A percentile compares a stretch with the other conserved stretches of the same genome.
Evolutionary conservation across 2,329 filamentous ascomycete genomes (phyloP).

Genomic region (Aureobasidium sp.): DNA sequence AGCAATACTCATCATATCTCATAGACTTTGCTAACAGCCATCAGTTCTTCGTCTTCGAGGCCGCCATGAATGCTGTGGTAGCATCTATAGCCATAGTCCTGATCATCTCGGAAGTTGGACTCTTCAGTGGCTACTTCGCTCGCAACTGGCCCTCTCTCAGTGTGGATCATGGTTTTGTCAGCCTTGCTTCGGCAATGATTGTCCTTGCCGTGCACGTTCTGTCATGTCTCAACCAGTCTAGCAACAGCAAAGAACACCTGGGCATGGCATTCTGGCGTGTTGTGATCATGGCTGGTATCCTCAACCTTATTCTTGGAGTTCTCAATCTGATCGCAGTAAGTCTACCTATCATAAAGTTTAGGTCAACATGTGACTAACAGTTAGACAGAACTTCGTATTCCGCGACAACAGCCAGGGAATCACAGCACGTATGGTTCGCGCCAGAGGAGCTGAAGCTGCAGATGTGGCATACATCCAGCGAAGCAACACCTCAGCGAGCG

Average conservation of each 20-base stretch:
- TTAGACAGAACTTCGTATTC: slow-evolving; percentile 60
- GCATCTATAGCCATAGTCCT: slow-evolving; percentile 61
- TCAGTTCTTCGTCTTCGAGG: slow-evolving; percentile 75
- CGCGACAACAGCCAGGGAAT: slow-evolving; percentile 59
- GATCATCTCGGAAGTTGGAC: slow-evolving; percentile 60
- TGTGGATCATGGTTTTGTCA: slow-evolving; percentile 65
- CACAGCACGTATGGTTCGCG: slow-evolving; percentile 72
- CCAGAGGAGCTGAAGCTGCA: slow-evolving; percentile 53
- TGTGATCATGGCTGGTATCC: slow-evolving; percentile 65
- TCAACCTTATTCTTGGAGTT: slow-evolving; percentile 56
- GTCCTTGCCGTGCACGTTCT: slow-evolving; percentile 71
- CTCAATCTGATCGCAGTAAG: slow-evolving; percentile 56
- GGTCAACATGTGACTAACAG: not conserved
- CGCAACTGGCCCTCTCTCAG: slow-evolving; percentile 72
- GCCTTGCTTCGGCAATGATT: slow-evolving; percentile 66
- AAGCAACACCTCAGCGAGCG: slow-evolving; percentile 15
- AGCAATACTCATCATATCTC: slow-evolving; percentile 3
- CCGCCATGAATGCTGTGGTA: slow-evolving; percentile 62
- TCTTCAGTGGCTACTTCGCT: slow-evolving; percentile 61
- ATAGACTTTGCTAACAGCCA: slow-evolving; percentile 15
- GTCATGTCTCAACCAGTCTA: slow-evolving; percentile 70
- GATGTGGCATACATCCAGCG: slow-evolving; percentile 22
- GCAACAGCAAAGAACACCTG: slow-evolving; percentile 55
- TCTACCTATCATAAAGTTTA: slow-evolving; percentile 15
- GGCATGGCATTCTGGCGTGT: slow-evolving; percentile 72